These are phyloP conservation scores for Hanseniaspora guilliermondii DNA, from an alignment of 805 yeast species.

Conservation along the genomic window DNA sequence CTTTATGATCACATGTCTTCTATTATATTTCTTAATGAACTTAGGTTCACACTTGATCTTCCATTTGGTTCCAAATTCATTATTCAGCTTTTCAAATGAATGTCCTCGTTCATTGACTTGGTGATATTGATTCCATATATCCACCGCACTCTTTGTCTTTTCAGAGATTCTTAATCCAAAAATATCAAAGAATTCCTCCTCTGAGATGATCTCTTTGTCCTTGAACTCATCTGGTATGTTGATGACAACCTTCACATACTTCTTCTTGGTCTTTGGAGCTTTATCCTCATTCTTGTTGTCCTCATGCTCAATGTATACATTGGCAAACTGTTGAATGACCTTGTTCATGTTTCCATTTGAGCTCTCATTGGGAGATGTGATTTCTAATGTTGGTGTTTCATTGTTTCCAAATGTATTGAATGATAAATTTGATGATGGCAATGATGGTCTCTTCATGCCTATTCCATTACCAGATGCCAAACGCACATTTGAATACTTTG, in stretches of 20 bases:
- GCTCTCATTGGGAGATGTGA: not conserved
- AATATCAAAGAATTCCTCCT: conserved; percentile 14
- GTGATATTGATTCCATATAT: conserved; percentile 17
- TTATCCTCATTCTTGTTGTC: not conserved
- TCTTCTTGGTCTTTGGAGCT: not conserved
- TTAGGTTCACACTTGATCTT: conserved; percentile 15
- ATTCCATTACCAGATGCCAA: not conserved
- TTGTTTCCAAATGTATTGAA: not conserved
- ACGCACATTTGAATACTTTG: conserved; percentile 7
- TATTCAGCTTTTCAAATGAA: conserved; percentile 15
- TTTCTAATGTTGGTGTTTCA: not conserved
- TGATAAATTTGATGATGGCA: not conserved
- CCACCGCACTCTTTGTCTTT: conserved; percentile 14
- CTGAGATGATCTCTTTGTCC: conserved; percentile 11
- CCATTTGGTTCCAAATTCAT: conserved; percentile 16
- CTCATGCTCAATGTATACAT: conserved; percentile 3
- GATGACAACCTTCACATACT: conserved; percentile 4
- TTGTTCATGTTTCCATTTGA: not conserved
- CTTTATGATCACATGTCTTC: conserved; percentile 15
- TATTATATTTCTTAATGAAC: conserved; percentile 17
- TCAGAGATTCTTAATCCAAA: conserved; percentile 17
- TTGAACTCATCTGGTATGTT: conserved; percentile 5
- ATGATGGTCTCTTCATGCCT: not conserved
- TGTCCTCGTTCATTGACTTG: conserved; percentile 14
- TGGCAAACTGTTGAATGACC: conserved; percentile 10